A percentile compares a stretch with the other conserved stretches of the same genome.
These are phyloP conservation scores for Liriodendron chinense DNA, from an alignment of 164 flowering plant species.

Conservation along the genomic window DNA sequence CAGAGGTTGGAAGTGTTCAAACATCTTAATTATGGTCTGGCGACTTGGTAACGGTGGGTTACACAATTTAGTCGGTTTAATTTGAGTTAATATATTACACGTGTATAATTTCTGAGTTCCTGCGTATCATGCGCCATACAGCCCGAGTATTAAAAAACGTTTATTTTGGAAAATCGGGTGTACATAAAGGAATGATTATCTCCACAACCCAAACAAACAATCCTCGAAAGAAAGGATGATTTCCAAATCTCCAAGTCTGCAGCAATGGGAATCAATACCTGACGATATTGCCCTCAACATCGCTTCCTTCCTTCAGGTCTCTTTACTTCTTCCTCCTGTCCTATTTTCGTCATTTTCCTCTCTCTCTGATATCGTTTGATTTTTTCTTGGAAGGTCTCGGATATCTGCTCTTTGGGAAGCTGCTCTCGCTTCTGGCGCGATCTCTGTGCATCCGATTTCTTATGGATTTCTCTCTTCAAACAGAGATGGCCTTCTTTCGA, in stretches of 20 bases:
- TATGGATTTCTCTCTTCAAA: slow-evolving; percentile 56
- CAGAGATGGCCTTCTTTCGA: slow-evolving; percentile 59
- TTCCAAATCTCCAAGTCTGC: background rate
- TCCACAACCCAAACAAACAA: no score
- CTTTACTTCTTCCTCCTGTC: background rate
- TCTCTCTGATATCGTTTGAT: background rate
- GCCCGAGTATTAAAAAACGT: no score
- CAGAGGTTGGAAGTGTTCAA: no score
- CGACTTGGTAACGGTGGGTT: no score
- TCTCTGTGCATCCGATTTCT: slow-evolving; percentile 60
- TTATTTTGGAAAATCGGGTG: no score
- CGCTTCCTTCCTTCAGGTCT: slow-evolving; percentile 54
- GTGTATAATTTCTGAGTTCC: no score
- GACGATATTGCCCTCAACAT: slow-evolving; percentile 60
- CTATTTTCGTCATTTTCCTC: background rate
- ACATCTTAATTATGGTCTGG: no score
- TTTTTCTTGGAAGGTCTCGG: slow-evolving; percentile 35
- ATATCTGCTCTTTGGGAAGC: slow-evolving; percentile 62
- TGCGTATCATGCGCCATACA: no score
- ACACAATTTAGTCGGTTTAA: no score
- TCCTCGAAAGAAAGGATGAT: background rate
- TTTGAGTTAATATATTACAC: no score
- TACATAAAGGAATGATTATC: no score
- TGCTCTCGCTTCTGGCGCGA: slow-evolving; percentile 75
- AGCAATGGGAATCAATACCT: slow-evolving; percentile 33